Conservation (phyloP, 331 rosid genomes). For the Quercus lobata region DNA sequence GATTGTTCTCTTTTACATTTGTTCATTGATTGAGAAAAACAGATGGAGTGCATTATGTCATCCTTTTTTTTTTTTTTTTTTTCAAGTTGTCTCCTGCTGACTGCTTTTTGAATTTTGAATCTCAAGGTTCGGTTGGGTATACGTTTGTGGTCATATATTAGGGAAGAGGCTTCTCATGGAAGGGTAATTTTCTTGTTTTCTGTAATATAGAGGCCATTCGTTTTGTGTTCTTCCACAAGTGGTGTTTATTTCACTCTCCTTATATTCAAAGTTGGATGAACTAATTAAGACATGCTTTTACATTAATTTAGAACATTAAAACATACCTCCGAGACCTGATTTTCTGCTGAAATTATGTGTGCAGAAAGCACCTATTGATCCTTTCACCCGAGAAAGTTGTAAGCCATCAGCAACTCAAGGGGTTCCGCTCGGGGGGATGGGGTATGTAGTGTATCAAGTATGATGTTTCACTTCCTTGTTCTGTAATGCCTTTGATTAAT, state of each 20-base stretch:
- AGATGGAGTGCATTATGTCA: slow-evolving; percentile 1
- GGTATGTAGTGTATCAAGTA: slow-evolving; percentile 48
- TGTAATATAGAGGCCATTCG: slow-evolving; percentile 11
- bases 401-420: slow-evolving; percentile 99
- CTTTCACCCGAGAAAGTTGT: slow-evolving; percentile 93
- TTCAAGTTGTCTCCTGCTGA: slow-evolving; percentile 11
- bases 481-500: slow-evolving; percentile 7
- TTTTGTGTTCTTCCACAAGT: neutral
- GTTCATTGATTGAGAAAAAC: neutral
- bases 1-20: slow-evolving; percentile 6
- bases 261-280: neutral
- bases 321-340: slow-evolving; percentile 18
- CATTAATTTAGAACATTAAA: slow-evolving; percentile 15
- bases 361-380: slow-evolving; percentile 99
- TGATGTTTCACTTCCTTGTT: neutral
- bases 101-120: neutral
- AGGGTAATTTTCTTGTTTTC: slow-evolving; percentile 63
- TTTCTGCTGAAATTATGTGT: slow-evolving; percentile 17
- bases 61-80: slow-evolving; percentile 1
- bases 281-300: neutral
- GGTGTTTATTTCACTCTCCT: neutral
- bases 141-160: slow-evolving; percentile 94
- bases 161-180: slow-evolving; percentile 99
- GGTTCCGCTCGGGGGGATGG: slow-evolving; percentile 99
- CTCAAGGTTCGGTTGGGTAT: slow-evolving; percentile 80